These are phyloP conservation scores for Penicillium sp. DNA, from an alignment of 2,329 filamentous ascomycete genomes.

Conservation along the genomic window DNA sequence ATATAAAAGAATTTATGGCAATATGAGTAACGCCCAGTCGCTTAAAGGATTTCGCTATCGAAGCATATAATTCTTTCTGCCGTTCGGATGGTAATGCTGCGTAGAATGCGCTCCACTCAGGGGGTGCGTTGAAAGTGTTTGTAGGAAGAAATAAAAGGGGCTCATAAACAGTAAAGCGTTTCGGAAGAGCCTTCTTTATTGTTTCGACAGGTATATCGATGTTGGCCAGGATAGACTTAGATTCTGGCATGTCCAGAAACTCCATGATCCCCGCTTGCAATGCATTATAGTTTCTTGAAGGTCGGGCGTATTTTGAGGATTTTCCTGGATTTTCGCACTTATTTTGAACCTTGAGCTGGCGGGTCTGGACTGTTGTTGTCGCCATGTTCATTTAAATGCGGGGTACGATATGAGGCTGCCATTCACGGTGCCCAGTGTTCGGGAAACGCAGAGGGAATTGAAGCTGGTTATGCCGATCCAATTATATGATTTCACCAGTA, in stretches of 20 bases:
- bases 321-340: not conserved
- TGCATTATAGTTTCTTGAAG: not conserved
- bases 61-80: slow-evolving; percentile 41
- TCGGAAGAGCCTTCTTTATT: slow-evolving; percentile 32
- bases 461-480: not conserved
- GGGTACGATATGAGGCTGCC: not conserved
- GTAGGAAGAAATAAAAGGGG: slow-evolving; percentile 58
- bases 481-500: not conserved
- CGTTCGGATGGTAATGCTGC: slow-evolving; percentile 25
- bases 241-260: slow-evolving; percentile 28
- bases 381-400: not conserved
- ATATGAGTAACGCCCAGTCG: slow-evolving; percentile 52
- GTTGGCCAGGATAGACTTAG: slow-evolving; percentile 14
- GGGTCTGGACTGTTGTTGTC: not conserved
- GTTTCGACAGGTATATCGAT: slow-evolving; percentile 16
- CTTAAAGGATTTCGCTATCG: slow-evolving; percentile 44
- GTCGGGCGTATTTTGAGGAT: not conserved
- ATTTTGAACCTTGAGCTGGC: not conserved
- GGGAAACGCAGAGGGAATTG: not conserved
- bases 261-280: slow-evolving; percentile 10
- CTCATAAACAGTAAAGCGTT: slow-evolving; percentile 56
- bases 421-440: not conserved
- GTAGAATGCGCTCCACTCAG: slow-evolving; percentile 31
- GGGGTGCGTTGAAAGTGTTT: slow-evolving; percentile 42
- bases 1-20: slow-evolving; percentile 60